A percentile compares a stretch with the other conserved stretches of the same genome.
Evolutionary conservation across 2,329 filamentous ascomycete species (phyloP).

Genomic region (Ophiocordyceps sinensis): DNA sequence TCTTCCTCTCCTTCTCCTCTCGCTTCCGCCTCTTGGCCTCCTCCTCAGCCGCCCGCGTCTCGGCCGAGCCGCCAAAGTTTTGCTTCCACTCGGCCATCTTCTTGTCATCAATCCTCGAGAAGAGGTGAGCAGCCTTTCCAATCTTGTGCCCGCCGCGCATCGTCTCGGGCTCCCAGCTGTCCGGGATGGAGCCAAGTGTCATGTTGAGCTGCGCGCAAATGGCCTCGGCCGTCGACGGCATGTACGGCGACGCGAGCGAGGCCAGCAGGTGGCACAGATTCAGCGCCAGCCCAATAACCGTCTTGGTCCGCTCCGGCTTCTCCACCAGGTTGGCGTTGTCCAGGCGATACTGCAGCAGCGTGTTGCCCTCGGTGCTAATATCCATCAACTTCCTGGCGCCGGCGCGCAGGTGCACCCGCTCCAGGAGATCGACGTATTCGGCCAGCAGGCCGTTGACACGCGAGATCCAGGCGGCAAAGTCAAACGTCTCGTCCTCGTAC

Average conservation of each 20-base stretch:
- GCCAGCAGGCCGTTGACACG: conserved; percentile 43
- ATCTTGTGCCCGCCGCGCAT: conserved; percentile 66
- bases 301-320: conserved; percentile 37
- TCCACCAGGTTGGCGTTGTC: conserved; percentile 41
- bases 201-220: conserved; percentile 64
- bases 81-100: conserved; percentile 76
- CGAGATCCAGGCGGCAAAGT: conserved; percentile 9
- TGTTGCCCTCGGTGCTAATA: conserved; percentile 44
- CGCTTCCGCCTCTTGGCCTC: conserved; percentile 34
- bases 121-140: conserved; percentile 64
- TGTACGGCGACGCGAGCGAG: conserved; percentile 66
- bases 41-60: conserved; percentile 31
- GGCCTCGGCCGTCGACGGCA: conserved; percentile 61
- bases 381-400: conserved; percentile 52
- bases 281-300: conserved; percentile 61
- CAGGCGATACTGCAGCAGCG: conserved; percentile 36
- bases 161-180: conserved; percentile 46
- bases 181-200: conserved; percentile 33
- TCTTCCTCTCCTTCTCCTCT: conserved; percentile 30
- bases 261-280: conserved; percentile 76
- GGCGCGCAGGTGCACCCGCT: conserved; percentile 55
- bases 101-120: conserved; percentile 67
- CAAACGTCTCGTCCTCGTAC: conserved; percentile 41
- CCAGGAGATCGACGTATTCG: conserved; percentile 53
- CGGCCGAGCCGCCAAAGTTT: conserved; percentile 49